phyloP scores from a whole-genome alignment of 2,329 filamentous ascomycete species.

The Drechslerella dactyloides region DNA sequence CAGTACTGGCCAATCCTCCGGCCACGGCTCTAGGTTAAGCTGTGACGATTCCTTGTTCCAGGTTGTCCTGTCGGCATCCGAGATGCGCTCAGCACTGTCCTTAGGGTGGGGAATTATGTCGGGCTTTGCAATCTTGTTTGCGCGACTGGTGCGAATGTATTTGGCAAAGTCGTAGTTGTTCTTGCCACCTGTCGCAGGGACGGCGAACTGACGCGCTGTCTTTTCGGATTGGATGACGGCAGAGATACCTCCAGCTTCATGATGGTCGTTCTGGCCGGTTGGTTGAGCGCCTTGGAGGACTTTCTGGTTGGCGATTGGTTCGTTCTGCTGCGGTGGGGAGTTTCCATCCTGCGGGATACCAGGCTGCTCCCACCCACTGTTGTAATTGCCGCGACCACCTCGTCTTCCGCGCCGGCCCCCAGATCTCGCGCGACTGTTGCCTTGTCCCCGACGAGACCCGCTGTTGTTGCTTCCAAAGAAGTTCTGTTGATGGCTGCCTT shows the following conservation, averaged over 20 bases:
- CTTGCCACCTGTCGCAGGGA: not conserved
- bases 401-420: not conserved
- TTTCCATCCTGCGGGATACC: constrained; percentile 3
- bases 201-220: not conserved
- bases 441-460: not conserved
- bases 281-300: not conserved
- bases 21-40: constrained; percentile 28
- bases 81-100: constrained; percentile 27
- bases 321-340: not conserved
- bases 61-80: constrained; percentile 31
- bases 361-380: not conserved
- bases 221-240: not conserved
- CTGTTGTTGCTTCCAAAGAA: constrained; percentile 2
- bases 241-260: not conserved
- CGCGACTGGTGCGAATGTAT: constrained; percentile 23
- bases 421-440: not conserved
- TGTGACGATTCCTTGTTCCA: constrained; percentile 33
- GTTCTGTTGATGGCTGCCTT: constrained; percentile 13
- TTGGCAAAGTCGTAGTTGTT: constrained; percentile 40
- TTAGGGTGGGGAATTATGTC: constrained; percentile 21
- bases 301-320: not conserved
- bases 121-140: constrained; percentile 20
- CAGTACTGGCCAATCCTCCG: constrained; percentile 29
- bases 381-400: not conserved
- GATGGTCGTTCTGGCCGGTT: not conserved